These are phyloP conservation scores for Gaeumannomyces sp. DNA, from an alignment of 2,329 filamentous ascomycete genomes.

Conservation along the genomic window DNA sequence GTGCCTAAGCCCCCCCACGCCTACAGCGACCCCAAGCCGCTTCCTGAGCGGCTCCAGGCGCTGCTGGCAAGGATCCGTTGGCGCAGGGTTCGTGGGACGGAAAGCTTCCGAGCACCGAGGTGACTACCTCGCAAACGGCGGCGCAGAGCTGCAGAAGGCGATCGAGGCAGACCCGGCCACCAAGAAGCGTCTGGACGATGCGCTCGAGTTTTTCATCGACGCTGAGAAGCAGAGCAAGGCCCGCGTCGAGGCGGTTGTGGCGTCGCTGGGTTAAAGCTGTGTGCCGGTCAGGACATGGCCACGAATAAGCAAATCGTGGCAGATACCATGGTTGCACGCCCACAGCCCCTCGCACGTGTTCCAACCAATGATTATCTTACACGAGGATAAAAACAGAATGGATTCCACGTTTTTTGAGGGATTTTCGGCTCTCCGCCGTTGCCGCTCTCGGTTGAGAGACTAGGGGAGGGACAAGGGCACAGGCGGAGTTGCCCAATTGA, in stretches of 20 bases:
- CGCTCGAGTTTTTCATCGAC: constrained; percentile 33
- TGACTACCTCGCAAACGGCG: constrained; percentile 40
- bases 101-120: constrained; percentile 30
- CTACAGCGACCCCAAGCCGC: constrained; percentile 28
- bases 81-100: constrained; percentile 31
- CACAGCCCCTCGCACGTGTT: background rate
- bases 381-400: background rate
- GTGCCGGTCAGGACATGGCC: too few species aligned
- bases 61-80: constrained; percentile 33
- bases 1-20: constrained; percentile 33
- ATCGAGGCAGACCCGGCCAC: constrained; percentile 33
- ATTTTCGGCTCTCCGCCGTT: background rate
- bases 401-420: background rate
- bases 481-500: background rate
- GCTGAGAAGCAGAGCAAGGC: constrained; percentile 23
- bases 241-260: constrained; percentile 24
- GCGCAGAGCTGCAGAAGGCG: constrained; percentile 34
- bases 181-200: constrained; percentile 30
- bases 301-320: background rate
- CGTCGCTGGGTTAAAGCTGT: constrained; percentile 7
- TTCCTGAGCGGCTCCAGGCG: constrained; percentile 29
- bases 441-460: background rate
- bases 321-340: background rate
- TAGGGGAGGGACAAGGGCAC: background rate
- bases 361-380: background rate